Conservation (phyloP, 2,329 filamentous ascomycete genomes). For the Catunica adiposa region DNA sequence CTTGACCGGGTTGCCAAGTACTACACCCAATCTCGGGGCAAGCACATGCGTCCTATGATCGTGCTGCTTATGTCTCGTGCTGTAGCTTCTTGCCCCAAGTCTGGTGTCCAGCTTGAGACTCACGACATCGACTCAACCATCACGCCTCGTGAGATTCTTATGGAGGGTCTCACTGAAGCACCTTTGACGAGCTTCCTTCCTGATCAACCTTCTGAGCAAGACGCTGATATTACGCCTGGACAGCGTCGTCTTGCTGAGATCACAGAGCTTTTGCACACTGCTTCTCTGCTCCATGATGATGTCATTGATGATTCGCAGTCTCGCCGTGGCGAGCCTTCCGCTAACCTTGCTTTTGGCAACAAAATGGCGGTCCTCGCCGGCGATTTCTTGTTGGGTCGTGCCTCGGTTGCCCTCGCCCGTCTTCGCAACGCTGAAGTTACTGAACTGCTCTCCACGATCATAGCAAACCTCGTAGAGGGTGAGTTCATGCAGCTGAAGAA, state of each 20-base stretch:
- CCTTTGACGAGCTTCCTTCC: slow-evolving; percentile 27
- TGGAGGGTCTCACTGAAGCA: slow-evolving; percentile 58
- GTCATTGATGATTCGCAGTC: slow-evolving; percentile 88
- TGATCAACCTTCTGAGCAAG: slow-evolving; percentile 23
- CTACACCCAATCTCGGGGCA: slow-evolving; percentile 91
- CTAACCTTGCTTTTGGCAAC: slow-evolving; percentile 92
- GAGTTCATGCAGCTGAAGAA: slow-evolving; percentile 99
- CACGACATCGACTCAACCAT: slow-evolving; percentile 35
- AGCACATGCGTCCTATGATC: slow-evolving; percentile 86
- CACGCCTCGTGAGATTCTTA: slow-evolving; percentile 43
- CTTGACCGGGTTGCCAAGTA: slow-evolving; percentile 94
- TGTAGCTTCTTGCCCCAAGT: slow-evolving; percentile 60
- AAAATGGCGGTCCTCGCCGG: slow-evolving; percentile 97
- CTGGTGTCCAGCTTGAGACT: slow-evolving; percentile 21
- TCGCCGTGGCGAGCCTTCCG: slow-evolving; percentile 67
- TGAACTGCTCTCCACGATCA: slow-evolving; percentile 86
- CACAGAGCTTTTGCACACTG: slow-evolving; percentile 92
- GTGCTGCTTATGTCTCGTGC: slow-evolving; percentile 94
- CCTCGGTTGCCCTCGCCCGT: slow-evolving; percentile 81
- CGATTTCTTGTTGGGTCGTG: slow-evolving; percentile 86
- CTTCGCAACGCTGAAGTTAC: slow-evolving; percentile 86
- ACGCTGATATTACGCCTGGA: slow-evolving; percentile 68
- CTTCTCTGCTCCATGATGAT: slow-evolving; percentile 91
- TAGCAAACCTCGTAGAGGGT: slow-evolving; percentile 92
- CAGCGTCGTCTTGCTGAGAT: slow-evolving; percentile 90